Percentiles rank a stretch among this genome's conserved stretches.
phyloP scores from a whole-genome alignment of 2,329 filamentous ascomycete species.

The Exophiala phaeomuriformis region DNA sequence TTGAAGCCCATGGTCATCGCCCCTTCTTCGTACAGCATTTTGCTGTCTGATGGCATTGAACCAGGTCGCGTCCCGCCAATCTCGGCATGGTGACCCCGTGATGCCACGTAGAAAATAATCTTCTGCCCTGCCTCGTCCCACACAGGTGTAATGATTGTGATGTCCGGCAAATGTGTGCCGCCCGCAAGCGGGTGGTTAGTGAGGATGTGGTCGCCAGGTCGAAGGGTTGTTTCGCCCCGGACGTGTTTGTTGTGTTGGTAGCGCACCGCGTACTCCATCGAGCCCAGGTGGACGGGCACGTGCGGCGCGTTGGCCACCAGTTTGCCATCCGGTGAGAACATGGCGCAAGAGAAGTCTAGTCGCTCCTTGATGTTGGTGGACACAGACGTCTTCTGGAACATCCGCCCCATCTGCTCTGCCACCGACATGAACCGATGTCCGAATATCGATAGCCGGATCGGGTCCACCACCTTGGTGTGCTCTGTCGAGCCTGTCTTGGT shows the following conservation, averaged over 20 bases:
- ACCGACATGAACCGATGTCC: constrained; percentile 80
- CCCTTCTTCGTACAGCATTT: constrained; percentile 43
- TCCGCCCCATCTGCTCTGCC: constrained; percentile 75
- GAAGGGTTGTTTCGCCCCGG: constrained; percentile 47
- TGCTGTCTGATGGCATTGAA: constrained; percentile 40
- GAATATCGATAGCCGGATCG: constrained; percentile 71
- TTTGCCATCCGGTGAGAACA: constrained; percentile 69
- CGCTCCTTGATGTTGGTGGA: constrained; percentile 74
- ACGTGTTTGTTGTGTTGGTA: constrained; percentile 69
- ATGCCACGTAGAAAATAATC: constrained; percentile 73
- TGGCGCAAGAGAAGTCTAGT: constrained; percentile 73
- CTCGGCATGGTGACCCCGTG: constrained; percentile 65
- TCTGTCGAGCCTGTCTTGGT: constrained; percentile 38
- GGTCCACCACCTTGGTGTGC: constrained; percentile 54
- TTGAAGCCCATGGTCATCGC: constrained; percentile 40
- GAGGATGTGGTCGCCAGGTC: constrained; percentile 68
- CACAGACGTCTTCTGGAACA: constrained; percentile 71
- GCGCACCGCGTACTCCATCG: constrained; percentile 75
- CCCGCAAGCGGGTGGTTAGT: constrained; percentile 74
- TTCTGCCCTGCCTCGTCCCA: constrained; percentile 59
- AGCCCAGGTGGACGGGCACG: constrained; percentile 71
- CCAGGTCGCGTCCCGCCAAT: constrained; percentile 37
- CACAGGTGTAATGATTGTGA: constrained; percentile 68
- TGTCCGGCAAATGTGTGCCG: constrained; percentile 73
- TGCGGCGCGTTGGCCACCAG: constrained; percentile 65